Evolutionary conservation across 139 green algal genomes (phyloP).

Genomic region (Chloropicon primus): DNA sequence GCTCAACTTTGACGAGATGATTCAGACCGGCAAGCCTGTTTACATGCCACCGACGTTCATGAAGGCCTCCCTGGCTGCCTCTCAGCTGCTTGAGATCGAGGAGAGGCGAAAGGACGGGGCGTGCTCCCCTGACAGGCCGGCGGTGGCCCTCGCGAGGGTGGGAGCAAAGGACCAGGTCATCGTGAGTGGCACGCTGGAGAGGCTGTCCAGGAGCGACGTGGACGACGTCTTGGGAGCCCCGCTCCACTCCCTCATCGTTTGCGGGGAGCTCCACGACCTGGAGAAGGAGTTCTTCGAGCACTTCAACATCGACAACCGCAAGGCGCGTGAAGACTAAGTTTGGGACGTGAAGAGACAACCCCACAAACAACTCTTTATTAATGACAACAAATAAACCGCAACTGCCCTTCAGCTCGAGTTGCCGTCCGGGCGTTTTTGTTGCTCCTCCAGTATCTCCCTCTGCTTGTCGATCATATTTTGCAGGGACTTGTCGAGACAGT

Average conservation of each 20-base stretch:
- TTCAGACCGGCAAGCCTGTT: slow-evolving; percentile 45
- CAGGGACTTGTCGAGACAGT: not conserved
- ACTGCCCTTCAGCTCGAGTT: no score
- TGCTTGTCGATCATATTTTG: not conserved
- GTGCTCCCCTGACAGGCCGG: slow-evolving; percentile 45
- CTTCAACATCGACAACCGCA: slow-evolving; percentile 4
- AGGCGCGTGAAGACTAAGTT: not conserved
- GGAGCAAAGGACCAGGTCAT: slow-evolving; percentile 34
- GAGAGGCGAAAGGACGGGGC: slow-evolving; percentile 37
- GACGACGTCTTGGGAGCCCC: slow-evolving; percentile 67
- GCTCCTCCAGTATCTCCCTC: not conserved
- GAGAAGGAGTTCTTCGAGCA: slow-evolving; percentile 42
- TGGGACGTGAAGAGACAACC: no score
- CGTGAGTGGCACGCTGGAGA: slow-evolving; percentile 14
- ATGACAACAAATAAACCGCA: no score
- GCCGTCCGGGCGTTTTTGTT: not conserved
- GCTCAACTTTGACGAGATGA: slow-evolving; percentile 70
- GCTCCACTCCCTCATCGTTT: slow-evolving; percentile 80
- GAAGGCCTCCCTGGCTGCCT: slow-evolving; percentile 42
- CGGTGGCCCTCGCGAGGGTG: slow-evolving; percentile 71
- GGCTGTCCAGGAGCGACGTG: slow-evolving; percentile 24
- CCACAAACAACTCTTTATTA: no score
- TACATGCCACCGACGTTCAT: slow-evolving; percentile 81
- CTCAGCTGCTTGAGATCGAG: slow-evolving; percentile 88
- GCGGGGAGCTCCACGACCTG: slow-evolving; percentile 40